Percentiles rank a stretch among this genome's conserved stretches.
Conservation (phyloP, 805 yeast species). For the Sugiyamaella americana region DNA sequence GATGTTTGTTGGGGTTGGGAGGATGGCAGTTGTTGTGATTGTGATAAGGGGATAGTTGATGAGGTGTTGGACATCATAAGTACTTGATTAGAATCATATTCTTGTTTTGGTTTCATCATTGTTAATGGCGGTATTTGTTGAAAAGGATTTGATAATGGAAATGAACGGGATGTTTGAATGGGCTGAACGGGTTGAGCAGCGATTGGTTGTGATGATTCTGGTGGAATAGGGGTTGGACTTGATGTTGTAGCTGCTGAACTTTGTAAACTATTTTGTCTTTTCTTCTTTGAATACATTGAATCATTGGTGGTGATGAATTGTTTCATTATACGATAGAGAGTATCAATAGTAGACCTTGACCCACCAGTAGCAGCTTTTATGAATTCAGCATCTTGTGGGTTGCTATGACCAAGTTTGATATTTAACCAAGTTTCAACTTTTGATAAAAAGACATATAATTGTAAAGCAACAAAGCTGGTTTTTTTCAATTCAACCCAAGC, state of each 20-base stretch:
- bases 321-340: slow-evolving; percentile 7
- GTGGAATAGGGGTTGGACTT: not conserved
- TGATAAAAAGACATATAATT: slow-evolving; percentile 1
- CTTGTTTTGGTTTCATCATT: no score
- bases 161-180: no score
- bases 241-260: not conserved
- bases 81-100: no score
- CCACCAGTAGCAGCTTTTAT: no score
- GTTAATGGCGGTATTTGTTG: no score
- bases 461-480: slow-evolving; percentile 1
- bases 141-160: no score
- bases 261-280: not conserved
- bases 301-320: slow-evolving; percentile 5
- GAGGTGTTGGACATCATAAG: no score
- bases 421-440: slow-evolving; percentile 13
- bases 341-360: slow-evolving; percentile 1
- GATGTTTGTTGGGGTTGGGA: not conserved
- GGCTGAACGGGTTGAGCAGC: no score
- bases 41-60: no score
- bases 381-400: not conserved
- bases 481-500: slow-evolving; percentile 23
- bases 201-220: no score
- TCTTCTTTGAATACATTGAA: not conserved
- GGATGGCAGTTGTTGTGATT: no score
- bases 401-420: not conserved